These are phyloP conservation scores for Trichosporon coremiiforme DNA, from an alignment of 1,284 basidiomycete genomes.

Conservation along the genomic window DNA sequence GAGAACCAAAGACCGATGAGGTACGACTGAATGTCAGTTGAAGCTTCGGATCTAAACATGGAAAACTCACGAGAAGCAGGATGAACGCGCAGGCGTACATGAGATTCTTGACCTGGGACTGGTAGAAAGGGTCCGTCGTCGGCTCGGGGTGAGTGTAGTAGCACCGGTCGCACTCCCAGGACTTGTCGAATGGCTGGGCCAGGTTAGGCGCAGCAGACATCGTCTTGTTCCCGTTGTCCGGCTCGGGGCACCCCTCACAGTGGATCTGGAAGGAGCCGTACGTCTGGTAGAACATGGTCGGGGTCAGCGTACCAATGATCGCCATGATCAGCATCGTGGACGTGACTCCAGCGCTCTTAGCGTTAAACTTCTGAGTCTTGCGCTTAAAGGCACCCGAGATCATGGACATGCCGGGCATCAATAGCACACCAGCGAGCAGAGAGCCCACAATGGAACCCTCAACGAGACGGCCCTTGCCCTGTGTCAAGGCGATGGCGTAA, in stretches of 20 bases:
- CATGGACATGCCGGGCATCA: conserved; percentile 98
- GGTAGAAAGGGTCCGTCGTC: conserved; percentile 92
- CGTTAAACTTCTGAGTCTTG: conserved; percentile 98
- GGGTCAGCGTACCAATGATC: conserved; percentile 92
- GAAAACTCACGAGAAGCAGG: conserved; percentile 75
- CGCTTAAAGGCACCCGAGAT: conserved; percentile 84
- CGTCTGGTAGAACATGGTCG: conserved; percentile 97
- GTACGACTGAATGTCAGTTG: conserved; percentile 71
- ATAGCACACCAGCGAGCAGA: conserved; percentile 88
- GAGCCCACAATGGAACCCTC: conserved; percentile 96
- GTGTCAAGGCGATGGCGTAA: conserved; percentile 83
- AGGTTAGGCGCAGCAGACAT: conserved; percentile 26
- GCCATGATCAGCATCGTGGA: conserved; percentile 99
- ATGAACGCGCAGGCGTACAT: conserved; percentile 94
- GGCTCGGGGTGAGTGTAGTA: conserved; percentile 95
- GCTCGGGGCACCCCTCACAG: conserved; percentile 81
- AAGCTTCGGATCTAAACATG: no score
- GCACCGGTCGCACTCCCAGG: conserved; percentile 88
- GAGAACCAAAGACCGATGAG: conserved; percentile 98
- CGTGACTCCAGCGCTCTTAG: conserved; percentile 95
- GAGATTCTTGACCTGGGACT: conserved; percentile 85
- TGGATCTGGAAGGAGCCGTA: conserved; percentile 95
- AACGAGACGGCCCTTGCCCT: conserved; percentile 88
- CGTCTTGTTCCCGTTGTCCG: conserved; percentile 30
- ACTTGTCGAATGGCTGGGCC: conserved; percentile 53